Evolutionary conservation across 176 grass and related monocot species (phyloP), one percentile per base, ranked within the genome.

Genomic region (Lolium multiflorum): DNA sequence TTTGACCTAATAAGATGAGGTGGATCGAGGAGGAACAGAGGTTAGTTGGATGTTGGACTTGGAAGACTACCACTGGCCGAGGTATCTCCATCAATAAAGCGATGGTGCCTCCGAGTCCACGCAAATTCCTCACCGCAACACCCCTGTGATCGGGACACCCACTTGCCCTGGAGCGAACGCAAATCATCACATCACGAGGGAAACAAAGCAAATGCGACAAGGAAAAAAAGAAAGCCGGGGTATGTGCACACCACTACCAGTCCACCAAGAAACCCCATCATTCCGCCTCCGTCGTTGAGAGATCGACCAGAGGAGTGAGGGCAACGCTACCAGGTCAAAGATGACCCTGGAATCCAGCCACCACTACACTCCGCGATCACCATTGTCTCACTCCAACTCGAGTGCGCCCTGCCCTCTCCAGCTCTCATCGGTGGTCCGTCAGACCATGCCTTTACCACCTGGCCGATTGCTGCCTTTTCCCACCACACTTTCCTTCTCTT

Each of bases 201-300:
- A 48, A 64, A 86, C 46, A 79, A 63, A 54, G 73, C 44, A 48
- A 86, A 83, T 55, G 51, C 46, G 24, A 49, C 26, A 49, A 25
- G 59, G 82, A 43, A 3, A 41, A 76, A 48, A n/a, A 61, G 21
- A 14, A 3, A 11, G 10, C 17, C 5, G 24, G 13, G 61, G 70
- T 20, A 47, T 25, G 58, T 25, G 21, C 25, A 4, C 68, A 13
- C 71, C 83, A 60, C 78, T 83, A 76, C 48, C 88, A 60, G 39
- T 72, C 80, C 84, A 90, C 81, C 89, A 87, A 87, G 74, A 90
- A 90, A 87, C 80, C 68, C 58, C 84, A 87, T 87, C 81, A 91
- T 91, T 83, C 76, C 67, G 57, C 38, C 78, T 83, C 80, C 47
- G 3, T 8, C 43, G 21, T 66, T 63, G 64, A 57, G 25, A 87